phyloP scores from a whole-genome alignment of 2,329 filamentous ascomycete genomes.

The Scolecobasidium constrictum region DNA sequence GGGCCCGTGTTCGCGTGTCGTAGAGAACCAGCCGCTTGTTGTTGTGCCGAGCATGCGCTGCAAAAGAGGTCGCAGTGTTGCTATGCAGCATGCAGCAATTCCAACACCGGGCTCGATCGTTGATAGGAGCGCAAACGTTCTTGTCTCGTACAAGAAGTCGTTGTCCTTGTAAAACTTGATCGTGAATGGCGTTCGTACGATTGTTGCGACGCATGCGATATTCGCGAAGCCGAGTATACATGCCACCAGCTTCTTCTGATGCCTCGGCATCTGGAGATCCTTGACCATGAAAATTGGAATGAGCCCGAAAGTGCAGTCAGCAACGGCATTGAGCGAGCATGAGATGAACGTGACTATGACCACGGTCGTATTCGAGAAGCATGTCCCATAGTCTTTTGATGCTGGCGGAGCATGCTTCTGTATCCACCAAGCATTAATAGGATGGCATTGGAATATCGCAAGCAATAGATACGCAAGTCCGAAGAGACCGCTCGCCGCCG shows the following conservation, averaged over 20 bases:
- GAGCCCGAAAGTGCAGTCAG: slow-evolving; percentile 14
- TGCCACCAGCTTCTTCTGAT: slow-evolving; percentile 20
- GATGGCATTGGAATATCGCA: slow-evolving; percentile 9
- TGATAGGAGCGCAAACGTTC: slow-evolving; percentile 20
- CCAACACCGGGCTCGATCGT: slow-evolving; percentile 23
- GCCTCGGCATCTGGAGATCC: slow-evolving; percentile 17
- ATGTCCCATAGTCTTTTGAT: not conserved
- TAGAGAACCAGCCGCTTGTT: slow-evolving; percentile 1
- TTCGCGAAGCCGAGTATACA: slow-evolving; percentile 20
- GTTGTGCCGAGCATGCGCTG: not conserved
- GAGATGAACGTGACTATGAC: slow-evolving; percentile 11
- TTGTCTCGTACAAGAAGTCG: slow-evolving; percentile 24
- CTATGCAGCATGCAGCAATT: slow-evolving; percentile 22
- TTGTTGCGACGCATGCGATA: slow-evolving; percentile 23
- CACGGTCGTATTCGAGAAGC: not conserved
- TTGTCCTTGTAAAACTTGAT: slow-evolving; percentile 22
- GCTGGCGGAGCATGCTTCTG: not conserved
- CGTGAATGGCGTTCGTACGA: slow-evolving; percentile 34
- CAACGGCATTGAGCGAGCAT: slow-evolving; percentile 12
- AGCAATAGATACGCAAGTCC: slow-evolving; percentile 7
- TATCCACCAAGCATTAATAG: slow-evolving; percentile 6
- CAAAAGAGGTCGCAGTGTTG: slow-evolving; percentile 22
- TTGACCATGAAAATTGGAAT: slow-evolving; percentile 20
- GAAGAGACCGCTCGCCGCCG: slow-evolving; percentile 2
- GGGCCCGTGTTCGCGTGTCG: too few relatives aligned